These are phyloP conservation scores for Spizellomyces sp. DNA, from an alignment of 192 early-diverging fungal genomes.

Conservation along the genomic window DNA sequence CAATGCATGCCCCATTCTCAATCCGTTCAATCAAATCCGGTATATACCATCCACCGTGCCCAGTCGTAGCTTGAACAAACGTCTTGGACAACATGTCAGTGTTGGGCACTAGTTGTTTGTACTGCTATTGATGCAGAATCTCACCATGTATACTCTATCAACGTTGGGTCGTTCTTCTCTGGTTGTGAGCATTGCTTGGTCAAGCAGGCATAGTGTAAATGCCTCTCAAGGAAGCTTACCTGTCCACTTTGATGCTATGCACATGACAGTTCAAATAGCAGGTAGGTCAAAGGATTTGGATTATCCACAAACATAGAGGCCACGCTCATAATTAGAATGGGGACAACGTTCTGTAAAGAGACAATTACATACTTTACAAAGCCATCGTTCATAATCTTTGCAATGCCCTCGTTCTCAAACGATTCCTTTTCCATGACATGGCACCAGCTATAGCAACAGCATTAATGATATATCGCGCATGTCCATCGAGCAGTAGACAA, in stretches of 20 bases:
- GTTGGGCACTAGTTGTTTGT: not conserved
- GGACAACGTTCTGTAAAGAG: not conserved
- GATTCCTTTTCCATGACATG: slow-evolving; percentile 73
- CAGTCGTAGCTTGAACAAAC: slow-evolving; percentile 59
- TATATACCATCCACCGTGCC: slow-evolving; percentile 59
- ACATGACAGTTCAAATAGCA: not conserved
- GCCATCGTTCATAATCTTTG: slow-evolving; percentile 59
- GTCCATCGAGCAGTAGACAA: too few species aligned
- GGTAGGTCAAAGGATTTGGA: not conserved
- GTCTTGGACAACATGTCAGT: slow-evolving; percentile 30
- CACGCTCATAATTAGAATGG: not conserved
- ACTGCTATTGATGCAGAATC: not conserved
- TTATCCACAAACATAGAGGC: not conserved
- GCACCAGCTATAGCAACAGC: slow-evolving; percentile 45
- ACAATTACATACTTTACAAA: slow-evolving; percentile 48
- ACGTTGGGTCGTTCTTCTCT: slow-evolving; percentile 67
- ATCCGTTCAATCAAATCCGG: too few species aligned
- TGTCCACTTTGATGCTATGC: slow-evolving; percentile 53
- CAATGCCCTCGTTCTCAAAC: slow-evolving; percentile 59
- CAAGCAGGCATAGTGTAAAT: not conserved
- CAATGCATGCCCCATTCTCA: too few species aligned
- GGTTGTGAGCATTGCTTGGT: slow-evolving; percentile 1
- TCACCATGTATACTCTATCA: slow-evolving; percentile 65
- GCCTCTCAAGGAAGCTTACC: slow-evolving; percentile 4
- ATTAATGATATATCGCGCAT: too few species aligned